Base-by-base conservation (phyloP, 805 yeast species). In the Saturnispora dispora region DNA sequence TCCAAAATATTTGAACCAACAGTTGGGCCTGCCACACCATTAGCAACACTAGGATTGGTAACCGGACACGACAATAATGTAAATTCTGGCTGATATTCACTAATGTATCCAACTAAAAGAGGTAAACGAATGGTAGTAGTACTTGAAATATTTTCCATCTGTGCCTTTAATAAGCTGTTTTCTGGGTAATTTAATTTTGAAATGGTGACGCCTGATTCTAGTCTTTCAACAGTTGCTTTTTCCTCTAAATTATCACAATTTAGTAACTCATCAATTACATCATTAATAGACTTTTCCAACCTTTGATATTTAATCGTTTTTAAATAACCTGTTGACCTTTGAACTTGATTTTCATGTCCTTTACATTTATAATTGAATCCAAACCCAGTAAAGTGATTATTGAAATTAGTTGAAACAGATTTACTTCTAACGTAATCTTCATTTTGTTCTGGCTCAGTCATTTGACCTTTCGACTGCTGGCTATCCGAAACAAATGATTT, bases 31-130 rank as follows among this genome's bases (percentile, higher is more conserved):
- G 30, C 36, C 13, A 42, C 33, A 33, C 47, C 47, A 27, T 43
- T 43, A 11, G 47, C 18, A 39, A 49, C 47, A 43, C 39, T 49
- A 15, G 48, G 47, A 17, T 49, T 49, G 9, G 52, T 17, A 11
- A 49, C 65, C 0, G 81, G 77, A 56, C 82, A 78, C 30, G 80
- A 71, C 66, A 75, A 78, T 27, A 78, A 54, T 13, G 67, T 62
- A 57, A 73, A 78, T 56, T 78, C 82, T 0, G 81, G 77, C 41
- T 80, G 61, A 55, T 70, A 78, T 52, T 76, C 78, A 27, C 77
- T 78, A 4, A 72, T 63, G 56, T 72, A 78, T 5, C 71, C 71
- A 1, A 58, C 59, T 39, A 65, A 35, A 13, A 59, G 36, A 10
- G 68, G 69, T n/a, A 65, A 48, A 10, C 50, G 45, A n/a, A 47